Evolutionary conservation across 495 filamentous ascomycete species (phyloP).

Genomic region (Pseudoneurospora amorphoporcata): DNA sequence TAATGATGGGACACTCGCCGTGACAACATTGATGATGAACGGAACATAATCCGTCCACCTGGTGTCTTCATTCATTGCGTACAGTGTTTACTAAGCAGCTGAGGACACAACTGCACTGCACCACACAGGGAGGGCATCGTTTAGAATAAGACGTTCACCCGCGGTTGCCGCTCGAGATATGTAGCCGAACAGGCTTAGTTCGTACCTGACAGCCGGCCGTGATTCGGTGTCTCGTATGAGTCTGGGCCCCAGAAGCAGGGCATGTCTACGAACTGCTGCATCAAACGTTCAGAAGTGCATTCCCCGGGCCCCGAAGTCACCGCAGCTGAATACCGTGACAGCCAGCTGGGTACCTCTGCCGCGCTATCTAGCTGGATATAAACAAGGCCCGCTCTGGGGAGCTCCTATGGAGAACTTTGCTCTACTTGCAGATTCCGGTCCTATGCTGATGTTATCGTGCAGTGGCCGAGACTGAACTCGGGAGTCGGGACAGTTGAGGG

Average conservation of each 20-base stretch:
- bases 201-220: background rate
- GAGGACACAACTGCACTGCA: background rate
- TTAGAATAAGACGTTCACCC: background rate
- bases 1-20: background rate
- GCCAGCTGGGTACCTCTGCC: background rate
- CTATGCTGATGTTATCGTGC: background rate
- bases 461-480: background rate
- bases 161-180: background rate
- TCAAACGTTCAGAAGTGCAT: background rate
- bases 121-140: background rate
- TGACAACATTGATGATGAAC: background rate
- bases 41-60: background rate
- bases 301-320: background rate
- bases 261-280: background rate
- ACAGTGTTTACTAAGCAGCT: background rate
- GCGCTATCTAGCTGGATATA: background rate
- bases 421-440: background rate
- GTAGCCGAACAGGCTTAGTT: background rate
- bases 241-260: background rate
- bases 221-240: background rate
- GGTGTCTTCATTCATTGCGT: background rate
- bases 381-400: background rate
- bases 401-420: background rate
- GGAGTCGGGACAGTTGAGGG: background rate
- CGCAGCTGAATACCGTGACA: background rate